Percentiles rank a stretch among this genome's conserved stretches.
phyloP scores from a whole-genome alignment of 345 rosid species.

The Lepidium didymum region DNA sequence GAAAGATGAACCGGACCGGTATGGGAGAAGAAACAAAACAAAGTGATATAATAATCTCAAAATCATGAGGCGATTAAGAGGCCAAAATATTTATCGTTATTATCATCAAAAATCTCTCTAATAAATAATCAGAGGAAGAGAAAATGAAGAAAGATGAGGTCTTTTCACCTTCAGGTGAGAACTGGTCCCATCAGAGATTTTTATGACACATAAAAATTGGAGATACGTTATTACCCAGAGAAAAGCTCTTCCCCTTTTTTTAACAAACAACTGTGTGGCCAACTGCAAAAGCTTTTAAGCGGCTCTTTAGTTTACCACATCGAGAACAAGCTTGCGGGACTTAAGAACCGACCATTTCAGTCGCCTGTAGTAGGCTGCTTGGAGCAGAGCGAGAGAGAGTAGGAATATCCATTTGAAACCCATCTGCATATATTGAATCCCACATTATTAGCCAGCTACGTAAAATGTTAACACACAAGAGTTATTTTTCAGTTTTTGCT shows the following conservation, averaged over 20 bases:
- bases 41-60: slow-evolving; percentile 9
- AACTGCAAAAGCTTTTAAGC: slow-evolving; percentile 2
- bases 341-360: slow-evolving; percentile 88
- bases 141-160: slow-evolving; percentile 5
- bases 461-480: neutral
- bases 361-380: slow-evolving; percentile 88
- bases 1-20: neutral
- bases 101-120: slow-evolving; percentile 18
- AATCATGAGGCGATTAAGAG: slow-evolving; percentile 14
- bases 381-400: slow-evolving; percentile 85
- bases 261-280: slow-evolving; percentile 6
- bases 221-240: slow-evolving; percentile 29
- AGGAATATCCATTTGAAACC: slow-evolving; percentile 99
- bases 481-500: neutral
- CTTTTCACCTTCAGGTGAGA: slow-evolving; percentile 17
- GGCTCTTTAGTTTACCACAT: slow-evolving; percentile 69
- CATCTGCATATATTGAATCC: slow-evolving; percentile 52
- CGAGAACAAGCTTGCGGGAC: slow-evolving; percentile 83
- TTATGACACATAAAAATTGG: slow-evolving; percentile 25
- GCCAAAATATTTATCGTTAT: slow-evolving; percentile 19
- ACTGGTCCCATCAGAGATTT: slow-evolving; percentile 21
- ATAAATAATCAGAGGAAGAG: neutral
- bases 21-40: neutral
- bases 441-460: neutral
- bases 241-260: slow-evolving; percentile 11